Conservation (phyloP, 2,329 filamentous ascomycete genomes). For the Cryphonectria parasitica region DNA sequence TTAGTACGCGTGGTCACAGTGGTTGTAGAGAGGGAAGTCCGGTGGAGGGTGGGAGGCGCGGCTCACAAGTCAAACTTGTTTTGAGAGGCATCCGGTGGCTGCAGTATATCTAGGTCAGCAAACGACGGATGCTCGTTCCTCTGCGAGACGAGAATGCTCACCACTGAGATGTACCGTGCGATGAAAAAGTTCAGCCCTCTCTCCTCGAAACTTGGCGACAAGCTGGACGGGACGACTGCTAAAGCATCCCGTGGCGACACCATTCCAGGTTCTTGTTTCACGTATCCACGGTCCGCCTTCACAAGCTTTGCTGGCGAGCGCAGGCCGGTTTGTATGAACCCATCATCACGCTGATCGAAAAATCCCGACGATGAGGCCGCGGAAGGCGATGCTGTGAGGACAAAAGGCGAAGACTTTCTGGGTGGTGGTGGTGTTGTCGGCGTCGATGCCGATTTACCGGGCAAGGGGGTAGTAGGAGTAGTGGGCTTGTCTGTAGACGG, state of each 20-base stretch:
- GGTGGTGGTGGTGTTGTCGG: slow-evolving; percentile 29
- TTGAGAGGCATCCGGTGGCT: slow-evolving; percentile 45
- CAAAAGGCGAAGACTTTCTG: not conserved
- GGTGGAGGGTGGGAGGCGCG: not conserved
- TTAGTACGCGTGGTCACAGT: not conserved
- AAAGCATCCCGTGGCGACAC: slow-evolving; percentile 5
- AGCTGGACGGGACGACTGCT: slow-evolving; percentile 9
- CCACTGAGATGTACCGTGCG: slow-evolving; percentile 23
- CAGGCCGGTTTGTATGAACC: slow-evolving; percentile 8
- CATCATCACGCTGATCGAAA: slow-evolving; percentile 1
- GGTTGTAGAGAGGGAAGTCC: not conserved
- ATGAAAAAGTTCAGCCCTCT: slow-evolving; percentile 26
- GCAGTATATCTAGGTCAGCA: not conserved
- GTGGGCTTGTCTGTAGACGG: slow-evolving; percentile 9
- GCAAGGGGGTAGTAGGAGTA: slow-evolving; percentile 11
- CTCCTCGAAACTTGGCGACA: slow-evolving; percentile 24
- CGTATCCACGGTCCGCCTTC: not conserved
- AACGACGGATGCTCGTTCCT: not conserved
- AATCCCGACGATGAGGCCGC: slow-evolving; percentile 10
- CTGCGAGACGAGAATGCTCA: not conserved
- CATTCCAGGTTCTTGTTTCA: slow-evolving; percentile 6
- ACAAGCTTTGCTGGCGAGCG: slow-evolving; percentile 14
- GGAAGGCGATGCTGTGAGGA: not conserved
- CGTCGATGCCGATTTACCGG: slow-evolving; percentile 5
- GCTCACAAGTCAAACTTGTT: slow-evolving; percentile 54